Percentiles rank a stretch among this genome's conserved stretches.
Conservation (phyloP, 1,284 basidiomycete genomes). For the Cutaneotrichosporon sp. region DNA sequence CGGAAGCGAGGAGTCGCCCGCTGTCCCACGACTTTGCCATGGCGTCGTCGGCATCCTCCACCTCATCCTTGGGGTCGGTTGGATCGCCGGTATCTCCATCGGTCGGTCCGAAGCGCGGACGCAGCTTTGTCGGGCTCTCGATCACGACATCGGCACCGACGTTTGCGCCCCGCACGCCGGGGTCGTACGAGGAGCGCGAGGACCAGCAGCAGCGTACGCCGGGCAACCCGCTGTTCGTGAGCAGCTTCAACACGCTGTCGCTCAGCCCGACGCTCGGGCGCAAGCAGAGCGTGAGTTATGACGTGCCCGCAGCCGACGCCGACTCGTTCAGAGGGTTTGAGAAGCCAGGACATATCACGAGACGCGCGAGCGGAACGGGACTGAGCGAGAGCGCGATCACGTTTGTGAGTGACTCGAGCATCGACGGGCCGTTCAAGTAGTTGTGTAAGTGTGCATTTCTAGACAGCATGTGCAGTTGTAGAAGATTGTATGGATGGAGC, state of each 20-base stretch:
- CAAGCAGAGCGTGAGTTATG: slow-evolving; percentile 28
- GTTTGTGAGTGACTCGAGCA: slow-evolving; percentile 41
- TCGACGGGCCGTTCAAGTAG: slow-evolving; percentile 5
- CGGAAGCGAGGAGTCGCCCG: neutral
- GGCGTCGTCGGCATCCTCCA: slow-evolving; percentile 1
- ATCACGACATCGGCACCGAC: slow-evolving; percentile 33
- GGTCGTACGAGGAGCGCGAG: neutral
- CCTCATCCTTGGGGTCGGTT: neutral
- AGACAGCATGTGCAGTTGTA: neutral
- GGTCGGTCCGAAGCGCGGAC: slow-evolving; percentile 16
- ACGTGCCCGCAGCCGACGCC: neutral
- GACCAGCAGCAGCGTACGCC: slow-evolving; percentile 42
- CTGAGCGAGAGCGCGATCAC: slow-evolving; percentile 53
- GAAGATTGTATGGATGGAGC: neutral
- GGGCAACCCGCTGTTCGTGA: slow-evolving; percentile 48
- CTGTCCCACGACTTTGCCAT: slow-evolving; percentile 6
- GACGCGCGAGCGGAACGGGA: slow-evolving; percentile 45
- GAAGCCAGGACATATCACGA: slow-evolving; percentile 18
- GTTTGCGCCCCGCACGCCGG: neutral
- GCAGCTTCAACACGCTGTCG: slow-evolving; percentile 42
- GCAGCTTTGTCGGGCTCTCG: slow-evolving; percentile 48
- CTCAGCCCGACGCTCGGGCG: slow-evolving; percentile 47
- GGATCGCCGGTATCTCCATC: slow-evolving; percentile 10
- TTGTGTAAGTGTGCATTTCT: neutral
- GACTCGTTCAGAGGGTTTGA: slow-evolving; percentile 17